phyloP scores from a whole-genome alignment of 2,329 filamentous ascomycete species.

The Xenoacremonium recifei region DNA sequence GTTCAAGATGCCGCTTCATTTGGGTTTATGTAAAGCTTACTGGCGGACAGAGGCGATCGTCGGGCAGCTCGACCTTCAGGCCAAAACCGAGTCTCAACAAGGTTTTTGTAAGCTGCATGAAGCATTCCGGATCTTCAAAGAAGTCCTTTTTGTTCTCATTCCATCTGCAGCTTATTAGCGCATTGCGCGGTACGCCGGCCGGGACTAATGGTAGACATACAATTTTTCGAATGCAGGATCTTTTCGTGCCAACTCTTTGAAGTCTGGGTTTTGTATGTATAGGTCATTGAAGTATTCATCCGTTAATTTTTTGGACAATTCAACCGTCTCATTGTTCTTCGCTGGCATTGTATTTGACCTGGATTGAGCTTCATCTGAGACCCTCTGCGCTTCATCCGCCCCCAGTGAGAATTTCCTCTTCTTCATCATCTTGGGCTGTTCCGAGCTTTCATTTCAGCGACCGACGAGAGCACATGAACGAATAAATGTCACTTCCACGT shows the following conservation, averaged over 20 bases:
- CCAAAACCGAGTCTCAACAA: constrained; percentile 75
- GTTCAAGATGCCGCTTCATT: neutral
- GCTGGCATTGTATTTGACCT: too few relatives aligned
- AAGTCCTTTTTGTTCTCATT: constrained; percentile 37
- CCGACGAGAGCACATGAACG: too few relatives aligned
- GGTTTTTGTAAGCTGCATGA: constrained; percentile 79
- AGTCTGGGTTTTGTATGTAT: constrained; percentile 42
- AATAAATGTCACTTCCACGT: too few relatives aligned
- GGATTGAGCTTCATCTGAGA: too few relatives aligned
- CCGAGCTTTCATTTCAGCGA: too few relatives aligned
- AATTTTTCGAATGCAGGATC: constrained; percentile 42
- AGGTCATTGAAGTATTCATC: constrained; percentile 40
- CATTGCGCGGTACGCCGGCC: too few relatives aligned
- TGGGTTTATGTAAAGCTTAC: constrained; percentile 43
- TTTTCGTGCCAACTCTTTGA: constrained; percentile 38
- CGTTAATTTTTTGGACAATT: too few relatives aligned
- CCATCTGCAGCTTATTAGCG: too few relatives aligned
- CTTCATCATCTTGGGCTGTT: too few relatives aligned
- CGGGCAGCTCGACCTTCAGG: constrained; percentile 67
- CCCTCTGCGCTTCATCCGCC: too few relatives aligned
- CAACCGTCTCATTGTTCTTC: too few relatives aligned
- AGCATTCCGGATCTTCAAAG: constrained; percentile 74
- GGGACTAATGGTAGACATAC: constrained; percentile 28
- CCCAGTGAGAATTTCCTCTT: too few relatives aligned
- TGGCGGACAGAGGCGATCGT: constrained; percentile 81